These are phyloP conservation scores for Pythium coloratum DNA, from an alignment of 352 stramenopile species.

Conservation along the genomic window DNA sequence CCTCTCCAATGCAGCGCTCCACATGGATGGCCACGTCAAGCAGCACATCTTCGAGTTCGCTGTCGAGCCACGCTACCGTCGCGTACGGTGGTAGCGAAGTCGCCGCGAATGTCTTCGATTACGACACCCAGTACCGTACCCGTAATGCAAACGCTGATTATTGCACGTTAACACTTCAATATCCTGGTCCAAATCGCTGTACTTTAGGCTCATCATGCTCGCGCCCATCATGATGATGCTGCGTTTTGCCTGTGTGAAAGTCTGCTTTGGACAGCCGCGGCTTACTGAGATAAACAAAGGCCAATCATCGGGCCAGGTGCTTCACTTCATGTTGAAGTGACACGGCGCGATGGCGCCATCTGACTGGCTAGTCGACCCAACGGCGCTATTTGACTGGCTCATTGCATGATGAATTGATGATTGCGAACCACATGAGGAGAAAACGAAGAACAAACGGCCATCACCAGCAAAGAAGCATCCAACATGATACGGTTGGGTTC, in stretches of 20 bases:
- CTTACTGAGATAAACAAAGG: not conserved
- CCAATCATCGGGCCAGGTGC: not conserved
- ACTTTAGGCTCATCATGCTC: not conserved
- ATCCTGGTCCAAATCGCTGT: too few species aligned
- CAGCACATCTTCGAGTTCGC: not conserved
- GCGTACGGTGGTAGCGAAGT: not conserved
- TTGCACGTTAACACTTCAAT: too few species aligned
- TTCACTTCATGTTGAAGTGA: conserved; percentile 18
- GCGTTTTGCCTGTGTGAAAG: not conserved
- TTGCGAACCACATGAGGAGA: not conserved
- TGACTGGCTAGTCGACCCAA: conserved; percentile 8
- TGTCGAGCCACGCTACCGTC: not conserved
- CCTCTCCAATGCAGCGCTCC: not conserved
- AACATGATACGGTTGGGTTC: not conserved
- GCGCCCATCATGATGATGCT: not conserved
- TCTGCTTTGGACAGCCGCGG: not conserved
- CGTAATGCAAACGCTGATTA: too few species aligned
- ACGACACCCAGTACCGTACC: too few species aligned
- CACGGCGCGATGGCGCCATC: not conserved
- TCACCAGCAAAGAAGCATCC: not conserved
- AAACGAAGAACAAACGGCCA: not conserved
- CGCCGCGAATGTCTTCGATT: too few species aligned
- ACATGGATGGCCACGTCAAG: not conserved
- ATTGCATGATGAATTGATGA: not conserved
- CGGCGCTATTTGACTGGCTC: not conserved